A percentile compares a stretch with the other conserved stretches of the same genome.
phyloP scores from a whole-genome alignment of 345 rosid genomes.

The Dimocarpus longan region DNA sequence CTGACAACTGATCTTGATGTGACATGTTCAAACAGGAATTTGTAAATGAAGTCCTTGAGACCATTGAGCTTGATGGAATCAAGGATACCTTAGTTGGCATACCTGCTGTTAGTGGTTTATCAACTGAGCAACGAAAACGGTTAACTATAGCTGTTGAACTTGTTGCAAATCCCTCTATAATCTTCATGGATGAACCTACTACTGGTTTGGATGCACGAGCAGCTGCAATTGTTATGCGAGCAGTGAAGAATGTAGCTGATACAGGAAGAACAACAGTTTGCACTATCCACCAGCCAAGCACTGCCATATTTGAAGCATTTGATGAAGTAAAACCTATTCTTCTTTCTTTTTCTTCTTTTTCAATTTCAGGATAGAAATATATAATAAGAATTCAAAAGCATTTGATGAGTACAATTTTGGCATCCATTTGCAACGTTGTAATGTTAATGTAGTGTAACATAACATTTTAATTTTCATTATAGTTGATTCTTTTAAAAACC shows the following conservation, averaged over 20 bases:
- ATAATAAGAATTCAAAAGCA: not conserved
- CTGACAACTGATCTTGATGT: not conserved
- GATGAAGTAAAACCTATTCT: constrained; percentile 55
- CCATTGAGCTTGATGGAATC: constrained; percentile 68
- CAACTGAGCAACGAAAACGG: constrained; percentile 80
- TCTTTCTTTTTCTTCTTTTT: not conserved
- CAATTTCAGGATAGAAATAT: not conserved
- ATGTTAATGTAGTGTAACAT: too few species aligned
- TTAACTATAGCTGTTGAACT: constrained; percentile 79
- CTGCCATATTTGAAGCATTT: constrained; percentile 81
- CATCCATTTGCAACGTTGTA: not conserved
- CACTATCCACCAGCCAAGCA: constrained; percentile 87
- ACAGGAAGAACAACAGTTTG: constrained; percentile 84
- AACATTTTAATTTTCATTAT: constrained; percentile 10
- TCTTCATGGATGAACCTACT: constrained; percentile 93
- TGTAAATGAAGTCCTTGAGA: constrained; percentile 69
- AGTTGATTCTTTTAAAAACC: constrained; percentile 70
- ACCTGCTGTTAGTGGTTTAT: constrained; percentile 61
- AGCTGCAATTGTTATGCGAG: constrained; percentile 86
- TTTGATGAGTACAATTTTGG: too few species aligned
- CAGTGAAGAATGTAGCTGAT: constrained; percentile 69
- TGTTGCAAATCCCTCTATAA: constrained; percentile 79
- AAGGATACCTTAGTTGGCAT: constrained; percentile 72
- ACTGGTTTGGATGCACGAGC: constrained; percentile 88
- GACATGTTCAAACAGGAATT: constrained; percentile 46